Conservation (phyloP, 2,329 filamentous ascomycete genomes). For the Monosporascus ibericus region DNA sequence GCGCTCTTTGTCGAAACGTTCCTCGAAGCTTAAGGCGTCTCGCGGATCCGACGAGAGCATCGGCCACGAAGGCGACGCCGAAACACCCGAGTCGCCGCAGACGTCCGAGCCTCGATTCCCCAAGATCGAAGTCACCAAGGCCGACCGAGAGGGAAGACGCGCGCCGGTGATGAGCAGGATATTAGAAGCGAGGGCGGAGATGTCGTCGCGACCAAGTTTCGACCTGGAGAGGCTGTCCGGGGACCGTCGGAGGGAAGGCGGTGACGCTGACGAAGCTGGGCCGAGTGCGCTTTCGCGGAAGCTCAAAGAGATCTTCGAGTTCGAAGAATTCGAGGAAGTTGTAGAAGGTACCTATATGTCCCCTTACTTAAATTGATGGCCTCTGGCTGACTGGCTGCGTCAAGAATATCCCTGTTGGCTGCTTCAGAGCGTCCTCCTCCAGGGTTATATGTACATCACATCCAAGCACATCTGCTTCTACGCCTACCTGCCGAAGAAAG, state of each 20-base stretch:
- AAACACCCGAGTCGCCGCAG: constrained; percentile 7
- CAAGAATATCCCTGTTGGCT: constrained; percentile 90
- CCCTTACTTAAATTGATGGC: not conserved
- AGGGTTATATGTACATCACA: constrained; percentile 95
- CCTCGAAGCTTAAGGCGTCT: constrained; percentile 32
- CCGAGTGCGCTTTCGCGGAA: constrained; percentile 60
- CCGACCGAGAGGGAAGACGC: constrained; percentile 39
- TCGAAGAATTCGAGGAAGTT: constrained; percentile 76
- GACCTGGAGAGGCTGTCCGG: constrained; percentile 43
- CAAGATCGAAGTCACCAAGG: constrained; percentile 20
- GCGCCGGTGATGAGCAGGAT: constrained; percentile 73
- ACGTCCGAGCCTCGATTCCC: constrained; percentile 12
- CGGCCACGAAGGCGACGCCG: constrained; percentile 16
- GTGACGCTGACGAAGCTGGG: constrained; percentile 28
- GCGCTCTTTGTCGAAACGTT: constrained; percentile 33
- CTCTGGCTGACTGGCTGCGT: constrained; percentile 4
- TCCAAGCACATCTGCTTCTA: constrained; percentile 93
- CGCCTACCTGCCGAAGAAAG: constrained; percentile 91
- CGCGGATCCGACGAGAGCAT: constrained; percentile 28
- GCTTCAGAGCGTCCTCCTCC: constrained; percentile 81
- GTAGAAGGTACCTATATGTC: constrained; percentile 54
- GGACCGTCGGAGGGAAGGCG: constrained; percentile 28
- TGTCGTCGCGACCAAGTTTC: constrained; percentile 53
- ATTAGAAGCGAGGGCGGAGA: constrained; percentile 63
- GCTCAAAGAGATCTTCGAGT: constrained; percentile 79